Evolutionary conservation across 179 eudicot genomes (phyloP), one percentile per base, ranked within the genome.

Genomic region (Drosera spatulata): DNA sequence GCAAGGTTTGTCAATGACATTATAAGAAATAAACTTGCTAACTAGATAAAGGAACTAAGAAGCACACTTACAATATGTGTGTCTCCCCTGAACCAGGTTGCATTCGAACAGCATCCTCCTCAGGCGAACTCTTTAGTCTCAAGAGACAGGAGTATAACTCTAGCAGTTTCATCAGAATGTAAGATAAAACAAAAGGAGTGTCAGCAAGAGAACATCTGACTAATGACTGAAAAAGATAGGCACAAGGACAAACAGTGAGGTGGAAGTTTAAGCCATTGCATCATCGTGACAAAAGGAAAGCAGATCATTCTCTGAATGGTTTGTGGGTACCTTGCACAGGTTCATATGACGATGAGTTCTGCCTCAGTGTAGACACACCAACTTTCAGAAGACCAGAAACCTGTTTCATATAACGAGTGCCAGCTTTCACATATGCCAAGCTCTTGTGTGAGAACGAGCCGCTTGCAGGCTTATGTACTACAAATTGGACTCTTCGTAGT

Each of bases 21-120:
- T 50, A 11, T n/a, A 39, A 39, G 62, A 10, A 37, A 22, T 6
- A 12, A 58, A 7, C 2, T 41, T 10, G 2, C 44, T 42, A 3
- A 15, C 7, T 7, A 22, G 6, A 56, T 39, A 10, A 11, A 55
- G 61, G 54, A n/a, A 6, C 39, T 37, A 49, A 33, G 15, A 22
- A 56, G 67, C 50, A 68, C 45, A 74, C 99, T 47, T 90, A 94
- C 99, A 94, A 94, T 49, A 94, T 77, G 60, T 91, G 97, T 52
- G 85, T 85, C 81, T 94, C 99, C 59, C 88, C 94, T 54, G 99
- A 85, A 64, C 99, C 97, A 42, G 97, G 91, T 71, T 86, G 99
- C 97, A 94, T 85, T 66, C 87, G 73, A 5, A 94, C 75, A 53
- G 84, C 72, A 68, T 85, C 96, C 61, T 81, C 99, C 66, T 87